A percentile compares a stretch with the other conserved stretches of the same genome.
These are phyloP conservation scores for Microdochium nivale DNA, from an alignment of 2,329 filamentous ascomycete species.

Conservation along the genomic window DNA sequence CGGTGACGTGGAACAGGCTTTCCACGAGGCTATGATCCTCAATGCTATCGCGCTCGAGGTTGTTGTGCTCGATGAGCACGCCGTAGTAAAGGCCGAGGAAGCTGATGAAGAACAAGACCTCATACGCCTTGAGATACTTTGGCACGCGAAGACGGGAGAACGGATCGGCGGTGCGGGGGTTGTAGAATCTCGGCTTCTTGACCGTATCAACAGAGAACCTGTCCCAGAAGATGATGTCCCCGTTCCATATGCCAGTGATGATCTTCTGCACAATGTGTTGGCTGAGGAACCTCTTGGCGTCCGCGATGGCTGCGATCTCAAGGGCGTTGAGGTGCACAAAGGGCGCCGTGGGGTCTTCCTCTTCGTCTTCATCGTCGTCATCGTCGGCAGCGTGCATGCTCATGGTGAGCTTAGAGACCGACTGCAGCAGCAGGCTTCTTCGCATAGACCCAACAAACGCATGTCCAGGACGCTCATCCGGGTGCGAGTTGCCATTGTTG, in stretches of 20 bases:
- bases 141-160: conserved; percentile 65
- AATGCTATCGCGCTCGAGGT: conserved; percentile 12
- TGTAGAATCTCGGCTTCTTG: conserved; percentile 61
- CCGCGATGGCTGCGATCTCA: conserved; percentile 62
- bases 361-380: conserved; percentile 37
- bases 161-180: conserved; percentile 47
- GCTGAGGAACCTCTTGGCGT: conserved; percentile 65
- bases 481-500: conserved; percentile 8
- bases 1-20: conserved; percentile 45
- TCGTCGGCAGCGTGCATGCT: conserved; percentile 27
- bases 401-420: conserved; percentile 47
- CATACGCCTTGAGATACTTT: conserved; percentile 63
- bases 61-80: conserved; percentile 69
- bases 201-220: conserved; percentile 52
- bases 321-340: conserved; percentile 79
- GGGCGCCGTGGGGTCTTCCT: conserved; percentile 53
- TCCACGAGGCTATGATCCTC: too few species aligned
- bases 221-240: conserved; percentile 70
- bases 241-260: conserved; percentile 63
- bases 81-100: conserved; percentile 76
- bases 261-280: conserved; percentile 64
- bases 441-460: conserved; percentile 30
- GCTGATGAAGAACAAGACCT: conserved; percentile 60
- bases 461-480: conserved; percentile 14
- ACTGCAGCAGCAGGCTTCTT: conserved; percentile 41